Conservation (phyloP, 2,329 filamentous ascomycete genomes). For the Phoma sp. region DNA sequence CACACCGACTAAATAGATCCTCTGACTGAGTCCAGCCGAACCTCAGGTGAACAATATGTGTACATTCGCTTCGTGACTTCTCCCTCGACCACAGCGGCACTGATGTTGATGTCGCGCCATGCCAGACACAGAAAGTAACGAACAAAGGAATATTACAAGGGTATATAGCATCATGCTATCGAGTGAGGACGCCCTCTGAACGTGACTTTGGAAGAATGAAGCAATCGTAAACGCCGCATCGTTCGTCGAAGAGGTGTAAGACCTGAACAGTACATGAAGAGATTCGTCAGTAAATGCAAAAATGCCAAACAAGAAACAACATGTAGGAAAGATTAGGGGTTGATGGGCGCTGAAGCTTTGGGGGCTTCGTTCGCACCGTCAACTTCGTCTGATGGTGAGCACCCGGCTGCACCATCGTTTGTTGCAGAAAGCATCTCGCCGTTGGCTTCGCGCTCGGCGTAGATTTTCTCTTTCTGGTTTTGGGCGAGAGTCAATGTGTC, state of each 20-base stretch:
- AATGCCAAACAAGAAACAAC: conserved; percentile 17
- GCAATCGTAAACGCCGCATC: conserved; percentile 43
- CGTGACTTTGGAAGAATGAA: conserved; percentile 44
- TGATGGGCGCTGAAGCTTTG: conserved; percentile 34
- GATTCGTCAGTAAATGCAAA: conserved; percentile 39
- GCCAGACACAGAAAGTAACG: background rate
- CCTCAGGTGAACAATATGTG: conserved; percentile 7
- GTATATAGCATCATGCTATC: conserved; percentile 35
- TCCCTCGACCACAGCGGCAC: background rate
- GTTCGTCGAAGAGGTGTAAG: conserved; percentile 47
- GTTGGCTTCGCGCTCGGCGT: conserved; percentile 52
- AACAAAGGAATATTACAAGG: conserved; percentile 27
- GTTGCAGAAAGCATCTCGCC: conserved; percentile 26
- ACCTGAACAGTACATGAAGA: conserved; percentile 34
- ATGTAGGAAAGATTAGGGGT: conserved; percentile 22
- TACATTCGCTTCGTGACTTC: conserved; percentile 17
- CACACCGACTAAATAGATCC: background rate
- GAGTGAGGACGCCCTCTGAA: conserved; percentile 39
- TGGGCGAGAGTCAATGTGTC: conserved; percentile 80
- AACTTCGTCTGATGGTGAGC: conserved; percentile 27
- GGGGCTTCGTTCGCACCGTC: conserved; percentile 46
- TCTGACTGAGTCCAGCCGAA: background rate
- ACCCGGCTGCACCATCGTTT: conserved; percentile 18
- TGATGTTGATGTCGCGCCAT: background rate
- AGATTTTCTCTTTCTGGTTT: conserved; percentile 73